phyloP scores from a whole-genome alignment of 2,329 filamentous ascomycete genomes.

The Shiraia sp. region DNA sequence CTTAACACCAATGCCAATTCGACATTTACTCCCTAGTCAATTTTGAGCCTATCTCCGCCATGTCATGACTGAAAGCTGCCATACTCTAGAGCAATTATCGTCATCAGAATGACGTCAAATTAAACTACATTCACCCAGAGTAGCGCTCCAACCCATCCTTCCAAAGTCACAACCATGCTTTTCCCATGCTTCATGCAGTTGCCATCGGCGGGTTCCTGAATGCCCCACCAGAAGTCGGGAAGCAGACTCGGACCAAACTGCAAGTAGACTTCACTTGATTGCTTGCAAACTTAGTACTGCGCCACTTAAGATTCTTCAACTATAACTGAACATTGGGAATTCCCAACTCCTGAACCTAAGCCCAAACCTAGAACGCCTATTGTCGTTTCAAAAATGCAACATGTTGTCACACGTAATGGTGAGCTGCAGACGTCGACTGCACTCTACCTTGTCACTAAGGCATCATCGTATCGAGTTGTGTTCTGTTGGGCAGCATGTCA shows the following conservation, averaged over 20 bases:
- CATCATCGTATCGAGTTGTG: slow-evolving; percentile 11
- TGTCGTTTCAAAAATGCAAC: slow-evolving; percentile 4
- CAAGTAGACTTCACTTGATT: slow-evolving; percentile 4
- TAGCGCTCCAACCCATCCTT: slow-evolving; percentile 25
- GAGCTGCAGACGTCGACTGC: slow-evolving; percentile 1
- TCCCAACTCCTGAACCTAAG: neutral
- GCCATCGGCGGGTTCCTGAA: slow-evolving; percentile 3
- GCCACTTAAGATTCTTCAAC: neutral
- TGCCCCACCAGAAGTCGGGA: slow-evolving; percentile 11
- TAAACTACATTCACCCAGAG: slow-evolving; percentile 26
- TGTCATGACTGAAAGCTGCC: too few relatives aligned
- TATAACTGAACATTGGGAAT: too few relatives aligned
- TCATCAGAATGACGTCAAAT: slow-evolving; percentile 18
- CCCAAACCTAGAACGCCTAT: slow-evolving; percentile 11
- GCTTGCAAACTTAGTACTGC: slow-evolving; percentile 5
- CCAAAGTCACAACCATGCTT: slow-evolving; percentile 6
- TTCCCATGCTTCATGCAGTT: slow-evolving; percentile 13
- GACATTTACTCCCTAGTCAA: too few relatives aligned
- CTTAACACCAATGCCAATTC: too few relatives aligned
- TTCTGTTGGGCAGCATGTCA: slow-evolving; percentile 13
- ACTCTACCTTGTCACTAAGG: slow-evolving; percentile 1
- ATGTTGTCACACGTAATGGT: slow-evolving; percentile 2
- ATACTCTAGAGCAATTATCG: too few relatives aligned
- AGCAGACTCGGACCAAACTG: slow-evolving; percentile 9
- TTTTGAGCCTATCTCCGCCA: too few relatives aligned